Evolutionary conservation across 2,329 filamentous ascomycete species (phyloP), one percentile per base, ranked within the genome.

Genomic region (Lachnellula occidentalis): DNA sequence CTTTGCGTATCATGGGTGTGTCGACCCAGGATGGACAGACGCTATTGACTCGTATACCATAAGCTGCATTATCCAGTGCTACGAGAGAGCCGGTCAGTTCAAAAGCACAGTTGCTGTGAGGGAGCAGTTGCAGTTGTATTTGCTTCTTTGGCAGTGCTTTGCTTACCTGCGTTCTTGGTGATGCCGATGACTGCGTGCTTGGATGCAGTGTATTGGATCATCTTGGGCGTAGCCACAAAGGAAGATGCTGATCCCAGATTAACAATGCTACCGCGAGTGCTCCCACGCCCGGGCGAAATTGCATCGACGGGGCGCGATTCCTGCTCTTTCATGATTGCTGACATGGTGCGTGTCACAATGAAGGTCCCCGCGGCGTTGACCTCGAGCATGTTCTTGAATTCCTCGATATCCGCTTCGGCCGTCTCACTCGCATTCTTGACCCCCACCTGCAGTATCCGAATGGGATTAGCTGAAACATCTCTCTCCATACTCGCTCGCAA

Each of bases 21-120:
- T 59, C 54, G 9, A 58, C 52, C 55, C 57, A 59, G 6, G 48
- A 52, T 9, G 57, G 51, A 43, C 54, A 57, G 14, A 59, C 36
- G n/a, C 34, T 17, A 41, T 59, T 59, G 6, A 59, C 57, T 7
- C 57, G 36, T 17, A 59, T 53, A 3, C 57, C 52, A 48, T 58
- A 34, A 15, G 34, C 24, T 31, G 51, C 57, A 52, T 55, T 52
- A 15, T 57, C 54, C 21, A 59, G 42, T 3, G 57, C 57, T 59
- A 42, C 8, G 31, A 17, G 9, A 22, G 34, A 15, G n/a, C 24
- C 24, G 24, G 24, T 24, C 5, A 24, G 24, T 24, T 24, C 24
- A 24, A 24, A 24, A 49, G 21, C 2, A 11, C 15, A 22, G 17
- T 12, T 14, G 9, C 39, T 19, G 27, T 45, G 41, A 50, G 17